Evolutionary conservation across 176 grass and related monocot species (phyloP).

Genomic region (Areca catechu): DNA sequence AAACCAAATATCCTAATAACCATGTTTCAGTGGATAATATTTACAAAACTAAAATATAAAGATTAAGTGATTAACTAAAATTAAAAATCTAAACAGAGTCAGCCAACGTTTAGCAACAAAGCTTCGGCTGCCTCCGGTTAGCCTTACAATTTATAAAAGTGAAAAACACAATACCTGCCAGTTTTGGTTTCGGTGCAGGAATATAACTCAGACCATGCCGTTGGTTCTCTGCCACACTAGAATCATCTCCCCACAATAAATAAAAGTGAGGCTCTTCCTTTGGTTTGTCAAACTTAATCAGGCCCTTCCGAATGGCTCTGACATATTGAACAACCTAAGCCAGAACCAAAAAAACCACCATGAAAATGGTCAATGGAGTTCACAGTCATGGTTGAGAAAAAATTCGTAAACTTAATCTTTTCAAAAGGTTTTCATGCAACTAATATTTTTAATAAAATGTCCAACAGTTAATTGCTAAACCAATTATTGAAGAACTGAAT

Average conservation of each 20-base stretch:
- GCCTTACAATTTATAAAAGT: no score
- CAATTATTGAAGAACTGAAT: no score
- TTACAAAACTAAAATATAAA: no score
- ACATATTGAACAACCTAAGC: constrained; percentile 36
- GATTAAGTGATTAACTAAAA: no score
- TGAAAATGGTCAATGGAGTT: constrained; percentile 7
- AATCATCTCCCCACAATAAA: constrained; percentile 90
- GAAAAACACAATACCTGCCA: constrained; percentile 51
- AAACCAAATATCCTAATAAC: no score
- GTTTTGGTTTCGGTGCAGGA: constrained; percentile 80
- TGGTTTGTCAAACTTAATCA: constrained; percentile 88
- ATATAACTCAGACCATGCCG: constrained; percentile 83
- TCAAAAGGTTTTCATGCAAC: neutral
- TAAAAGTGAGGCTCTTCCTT: constrained; percentile 57
- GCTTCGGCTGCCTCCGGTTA: no score
- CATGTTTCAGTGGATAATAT: no score
- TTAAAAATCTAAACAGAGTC: no score
- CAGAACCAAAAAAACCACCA: neutral
- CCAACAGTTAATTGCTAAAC: no score
- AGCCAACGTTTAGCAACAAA: no score
- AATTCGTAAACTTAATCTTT: neutral
- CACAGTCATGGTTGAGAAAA: neutral
- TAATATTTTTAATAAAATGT: no score
- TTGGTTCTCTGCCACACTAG: constrained; percentile 63
- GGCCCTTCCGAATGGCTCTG: constrained; percentile 86